Evolutionary conservation across 164 flowering plant genomes (phyloP).

Genomic region (Vitis cinerea): DNA sequence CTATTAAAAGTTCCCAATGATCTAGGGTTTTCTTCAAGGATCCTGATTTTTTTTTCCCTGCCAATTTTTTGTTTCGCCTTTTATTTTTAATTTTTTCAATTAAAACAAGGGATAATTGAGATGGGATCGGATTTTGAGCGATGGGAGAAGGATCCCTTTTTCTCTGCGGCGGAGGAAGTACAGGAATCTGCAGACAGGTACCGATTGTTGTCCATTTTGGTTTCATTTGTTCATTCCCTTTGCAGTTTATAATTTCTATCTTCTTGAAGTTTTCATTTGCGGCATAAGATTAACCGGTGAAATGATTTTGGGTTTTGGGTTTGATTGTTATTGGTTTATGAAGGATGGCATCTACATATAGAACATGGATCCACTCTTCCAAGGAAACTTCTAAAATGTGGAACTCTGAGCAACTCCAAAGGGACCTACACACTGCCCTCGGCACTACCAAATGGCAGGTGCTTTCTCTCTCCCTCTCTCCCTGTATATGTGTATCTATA

Average conservation of each 20-base stretch:
- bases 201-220: not conserved
- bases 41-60: too few relatives aligned
- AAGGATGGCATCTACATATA: constrained; percentile 92
- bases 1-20: too few relatives aligned
- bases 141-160: constrained; percentile 96
- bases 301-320: not conserved
- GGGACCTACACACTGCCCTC: constrained; percentile 68
- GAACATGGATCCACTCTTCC: constrained; percentile 75
- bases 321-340: constrained; percentile 16
- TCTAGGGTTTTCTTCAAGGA: too few relatives aligned
- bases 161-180: constrained; percentile 88
- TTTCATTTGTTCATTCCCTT: not conserved
- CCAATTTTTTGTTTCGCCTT: too few relatives aligned
- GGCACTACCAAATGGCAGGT: constrained; percentile 99
- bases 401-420: constrained; percentile 53
- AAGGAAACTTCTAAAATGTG: constrained; percentile 41
- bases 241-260: not conserved
- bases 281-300: too few relatives aligned
- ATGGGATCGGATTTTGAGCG: constrained; percentile 79
- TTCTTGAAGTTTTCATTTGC: constrained; percentile 1
- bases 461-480: constrained; percentile 5
- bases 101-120: not conserved
- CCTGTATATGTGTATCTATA: not conserved
- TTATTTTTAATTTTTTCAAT: too few relatives aligned
- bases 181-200: constrained; percentile 95